A percentile compares a stretch with the other conserved stretches of the same genome.
phyloP scores from a whole-genome alignment of 2,329 filamentous ascomycete species.

The Claviceps arundinis region DNA sequence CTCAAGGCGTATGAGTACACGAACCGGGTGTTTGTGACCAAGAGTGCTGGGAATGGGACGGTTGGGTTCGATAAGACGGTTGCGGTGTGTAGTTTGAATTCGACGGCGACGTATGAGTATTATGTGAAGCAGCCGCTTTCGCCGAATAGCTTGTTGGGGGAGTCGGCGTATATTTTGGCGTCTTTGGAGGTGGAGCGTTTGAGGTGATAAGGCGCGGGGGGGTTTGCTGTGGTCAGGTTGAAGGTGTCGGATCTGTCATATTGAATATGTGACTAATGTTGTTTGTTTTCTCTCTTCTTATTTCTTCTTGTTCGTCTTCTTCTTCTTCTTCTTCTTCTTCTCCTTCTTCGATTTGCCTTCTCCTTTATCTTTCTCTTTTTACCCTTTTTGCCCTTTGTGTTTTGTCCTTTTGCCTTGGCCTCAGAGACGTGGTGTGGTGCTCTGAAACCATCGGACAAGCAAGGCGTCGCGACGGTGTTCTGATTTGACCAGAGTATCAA shows the following conservation, averaged over 20 bases:
- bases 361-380: neutral
- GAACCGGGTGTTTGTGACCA: conserved; percentile 30
- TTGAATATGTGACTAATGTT: too few relatives aligned
- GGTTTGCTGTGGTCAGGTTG: too few relatives aligned
- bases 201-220: neutral
- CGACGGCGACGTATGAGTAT: conserved; percentile 26
- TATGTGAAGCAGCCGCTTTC: conserved; percentile 22
- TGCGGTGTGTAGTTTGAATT: conserved; percentile 27
- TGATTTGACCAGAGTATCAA: too few relatives aligned
- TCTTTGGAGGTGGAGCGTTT: conserved; percentile 21
- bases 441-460: neutral
- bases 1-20: conserved; percentile 21
- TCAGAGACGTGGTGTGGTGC: neutral
- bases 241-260: too few relatives aligned
- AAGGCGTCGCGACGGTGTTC: neutral
- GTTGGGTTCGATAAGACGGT: conserved; percentile 27
- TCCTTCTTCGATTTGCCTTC: neutral
- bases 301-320: neutral
- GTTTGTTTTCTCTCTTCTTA: neutral
- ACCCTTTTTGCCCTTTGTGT: neutral
- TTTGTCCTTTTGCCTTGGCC: neutral
- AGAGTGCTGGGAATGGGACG: conserved; percentile 24
- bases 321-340: neutral
- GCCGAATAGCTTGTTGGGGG: conserved; percentile 25
- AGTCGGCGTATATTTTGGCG: conserved; percentile 23